Percentiles rank a stretch among this genome's conserved stretches.
These are phyloP conservation scores for Chaetomium strumarium DNA, from an alignment of 2,329 filamentous ascomycete genomes.

Conservation along the genomic window DNA sequence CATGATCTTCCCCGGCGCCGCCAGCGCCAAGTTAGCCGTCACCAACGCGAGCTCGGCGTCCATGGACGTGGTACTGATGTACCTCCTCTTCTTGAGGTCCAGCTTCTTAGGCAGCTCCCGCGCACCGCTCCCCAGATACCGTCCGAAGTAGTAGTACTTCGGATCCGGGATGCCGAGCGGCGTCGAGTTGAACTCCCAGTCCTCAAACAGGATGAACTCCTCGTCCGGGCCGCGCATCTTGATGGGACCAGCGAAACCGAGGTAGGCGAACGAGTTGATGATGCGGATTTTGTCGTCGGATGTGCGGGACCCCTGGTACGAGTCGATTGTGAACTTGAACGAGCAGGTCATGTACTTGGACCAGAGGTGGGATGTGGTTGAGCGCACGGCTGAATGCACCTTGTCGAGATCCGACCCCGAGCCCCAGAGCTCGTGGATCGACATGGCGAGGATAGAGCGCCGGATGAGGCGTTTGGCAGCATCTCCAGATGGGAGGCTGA, in stretches of 20 bases:
- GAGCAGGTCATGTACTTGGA: constrained; percentile 54
- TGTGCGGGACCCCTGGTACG: constrained; percentile 69
- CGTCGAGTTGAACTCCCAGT: constrained; percentile 58
- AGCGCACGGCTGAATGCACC: constrained; percentile 61
- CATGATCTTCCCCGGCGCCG: constrained; percentile 75
- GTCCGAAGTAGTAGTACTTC: constrained; percentile 62
- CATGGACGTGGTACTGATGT: constrained; percentile 97
- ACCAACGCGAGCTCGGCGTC: constrained; percentile 88
- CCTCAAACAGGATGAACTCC: constrained; percentile 75
- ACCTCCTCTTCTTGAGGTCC: constrained; percentile 86
- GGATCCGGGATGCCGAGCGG: constrained; percentile 47
- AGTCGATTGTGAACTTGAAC: constrained; percentile 81
- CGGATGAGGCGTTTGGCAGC: constrained; percentile 62
- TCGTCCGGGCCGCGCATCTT: constrained; percentile 67
- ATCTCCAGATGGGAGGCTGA: constrained; percentile 59
- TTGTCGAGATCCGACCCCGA: constrained; percentile 58
- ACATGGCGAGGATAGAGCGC: constrained; percentile 75
- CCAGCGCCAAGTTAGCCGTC: constrained; percentile 84
- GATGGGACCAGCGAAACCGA: constrained; percentile 74
- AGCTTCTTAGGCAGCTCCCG: constrained; percentile 66
- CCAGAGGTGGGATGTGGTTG: constrained; percentile 60
- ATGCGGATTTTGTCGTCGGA: constrained; percentile 60
- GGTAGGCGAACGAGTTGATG: constrained; percentile 75
- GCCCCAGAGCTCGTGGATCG: constrained; percentile 88
- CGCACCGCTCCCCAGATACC: constrained; percentile 60